phyloP scores from a whole-genome alignment of 2,329 filamentous ascomycete genomes.

The Ceratocystis papillata region DNA sequence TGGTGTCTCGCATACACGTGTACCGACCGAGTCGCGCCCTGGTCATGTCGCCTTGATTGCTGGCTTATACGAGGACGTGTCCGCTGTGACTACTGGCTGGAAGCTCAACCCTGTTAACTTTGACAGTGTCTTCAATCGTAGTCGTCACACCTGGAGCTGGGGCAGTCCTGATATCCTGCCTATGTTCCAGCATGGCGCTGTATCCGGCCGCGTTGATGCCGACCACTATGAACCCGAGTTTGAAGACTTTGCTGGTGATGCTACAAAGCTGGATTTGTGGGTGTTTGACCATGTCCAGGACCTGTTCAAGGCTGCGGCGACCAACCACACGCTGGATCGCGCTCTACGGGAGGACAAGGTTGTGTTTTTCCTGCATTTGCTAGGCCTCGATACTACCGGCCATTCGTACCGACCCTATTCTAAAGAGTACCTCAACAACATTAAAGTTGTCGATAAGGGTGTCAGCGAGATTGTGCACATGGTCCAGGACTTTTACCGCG shows the following conservation, averaged over 20 bases:
- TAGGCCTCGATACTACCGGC: slow-evolving; percentile 84
- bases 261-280: slow-evolving; percentile 75
- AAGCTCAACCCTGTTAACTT: slow-evolving; percentile 98
- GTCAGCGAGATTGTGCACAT: slow-evolving; percentile 72
- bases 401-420: slow-evolving; percentile 85
- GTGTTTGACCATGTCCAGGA: slow-evolving; percentile 90
- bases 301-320: slow-evolving; percentile 69
- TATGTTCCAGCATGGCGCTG: slow-evolving; percentile 93
- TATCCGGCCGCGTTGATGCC: slow-evolving; percentile 77
- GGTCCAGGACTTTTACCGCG: slow-evolving; percentile 74
- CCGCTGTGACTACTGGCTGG: slow-evolving; percentile 93
- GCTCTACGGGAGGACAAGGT: slow-evolving; percentile 70
- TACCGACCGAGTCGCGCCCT: slow-evolving; percentile 90
- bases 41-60: slow-evolving; percentile 96
- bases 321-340: slow-evolving; percentile 61
- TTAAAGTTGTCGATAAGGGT: slow-evolving; percentile 85
- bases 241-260: slow-evolving; percentile 82
- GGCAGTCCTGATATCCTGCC: slow-evolving; percentile 93
- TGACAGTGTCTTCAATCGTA: slow-evolving; percentile 96
- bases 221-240: slow-evolving; percentile 71
- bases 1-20: slow-evolving; percentile 90
- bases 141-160: slow-evolving; percentile 97
- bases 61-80: slow-evolving; percentile 94
- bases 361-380: slow-evolving; percentile 89
- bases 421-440: slow-evolving; percentile 86